Conservation (phyloP, 148 eudicot species). For the Talinum fruticosum region DNA sequence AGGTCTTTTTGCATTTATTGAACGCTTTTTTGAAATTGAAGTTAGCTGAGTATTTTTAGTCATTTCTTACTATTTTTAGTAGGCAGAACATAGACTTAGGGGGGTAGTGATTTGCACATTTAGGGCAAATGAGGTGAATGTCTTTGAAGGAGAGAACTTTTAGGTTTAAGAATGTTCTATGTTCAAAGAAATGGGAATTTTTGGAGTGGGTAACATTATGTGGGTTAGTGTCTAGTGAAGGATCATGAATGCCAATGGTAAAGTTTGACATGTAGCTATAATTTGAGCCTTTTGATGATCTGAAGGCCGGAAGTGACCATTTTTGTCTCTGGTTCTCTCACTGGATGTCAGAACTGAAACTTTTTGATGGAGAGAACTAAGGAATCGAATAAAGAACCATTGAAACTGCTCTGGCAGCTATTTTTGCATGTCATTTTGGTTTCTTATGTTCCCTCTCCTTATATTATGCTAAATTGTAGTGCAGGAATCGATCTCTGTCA, state of each 20-base stretch:
- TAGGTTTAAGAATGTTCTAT: not conserved
- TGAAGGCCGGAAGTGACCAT: not conserved
- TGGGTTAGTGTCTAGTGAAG: conserved; percentile 1
- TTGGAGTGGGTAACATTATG: not conserved
- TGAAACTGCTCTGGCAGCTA: not conserved
- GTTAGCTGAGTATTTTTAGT: not conserved
- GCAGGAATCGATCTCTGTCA: no score
- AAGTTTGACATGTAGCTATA: not conserved
- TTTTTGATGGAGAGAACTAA: not conserved
- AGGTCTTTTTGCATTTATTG: not conserved
- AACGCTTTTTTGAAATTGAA: not conserved
- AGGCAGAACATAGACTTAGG: no score
- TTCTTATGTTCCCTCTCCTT: no score
- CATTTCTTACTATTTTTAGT: not conserved
- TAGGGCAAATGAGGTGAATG: not conserved
- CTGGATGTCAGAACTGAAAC: not conserved
- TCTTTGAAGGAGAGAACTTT: not conserved
- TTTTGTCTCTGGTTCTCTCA: not conserved
- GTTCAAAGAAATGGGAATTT: not conserved
- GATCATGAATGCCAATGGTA: not conserved
- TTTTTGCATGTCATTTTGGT: not conserved
- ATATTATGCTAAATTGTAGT: no score
- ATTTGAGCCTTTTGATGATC: not conserved
- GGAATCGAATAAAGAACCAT: not conserved
- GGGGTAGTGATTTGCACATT: not conserved